A percentile compares a stretch with the other conserved stretches of the same genome.
These are phyloP conservation scores for Cryptococcus sp. DNA, from an alignment of 1,284 basidiomycete genomes.

Conservation along the genomic window DNA sequence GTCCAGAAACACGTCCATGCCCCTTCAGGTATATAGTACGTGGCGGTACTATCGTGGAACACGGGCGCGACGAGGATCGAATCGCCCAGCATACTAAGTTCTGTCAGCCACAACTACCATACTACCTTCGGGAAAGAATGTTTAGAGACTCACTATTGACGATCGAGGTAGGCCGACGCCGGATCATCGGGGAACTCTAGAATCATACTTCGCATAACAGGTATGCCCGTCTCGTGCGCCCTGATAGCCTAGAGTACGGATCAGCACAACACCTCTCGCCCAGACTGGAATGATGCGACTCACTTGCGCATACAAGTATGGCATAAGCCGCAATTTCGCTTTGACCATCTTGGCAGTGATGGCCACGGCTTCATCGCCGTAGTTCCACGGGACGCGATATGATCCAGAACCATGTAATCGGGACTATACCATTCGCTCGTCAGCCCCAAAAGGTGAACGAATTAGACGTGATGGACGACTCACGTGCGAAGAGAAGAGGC, in stretches of 20 bases:
- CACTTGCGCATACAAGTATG: constrained; percentile 68
- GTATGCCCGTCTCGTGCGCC: constrained; percentile 63
- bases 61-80: constrained; percentile 73
- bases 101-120: neutral
- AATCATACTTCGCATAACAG: constrained; percentile 71
- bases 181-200: constrained; percentile 69
- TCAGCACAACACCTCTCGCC: too few species aligned
- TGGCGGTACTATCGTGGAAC: constrained; percentile 62
- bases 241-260: constrained; percentile 59
- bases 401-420: constrained; percentile 70
- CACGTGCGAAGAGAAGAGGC: constrained; percentile 48
- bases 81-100: constrained; percentile 62
- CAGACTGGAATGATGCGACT: constrained; percentile 28
- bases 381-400: constrained; percentile 74
- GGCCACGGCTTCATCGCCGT: constrained; percentile 68
- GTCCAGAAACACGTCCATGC: constrained; percentile 63
- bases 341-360: constrained; percentile 67
- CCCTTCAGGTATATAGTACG: constrained; percentile 70
- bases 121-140: neutral
- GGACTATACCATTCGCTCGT: constrained; percentile 46
- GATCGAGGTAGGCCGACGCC: constrained; percentile 65
- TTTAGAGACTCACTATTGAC: constrained; percentile 54
- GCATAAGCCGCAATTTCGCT: constrained; percentile 72
- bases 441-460: too few species aligned
- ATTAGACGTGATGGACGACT: constrained; percentile 8